phyloP scores from a whole-genome alignment of 192 early-diverging fungal genomes.

The Chytriomyces sp. region DNA sequence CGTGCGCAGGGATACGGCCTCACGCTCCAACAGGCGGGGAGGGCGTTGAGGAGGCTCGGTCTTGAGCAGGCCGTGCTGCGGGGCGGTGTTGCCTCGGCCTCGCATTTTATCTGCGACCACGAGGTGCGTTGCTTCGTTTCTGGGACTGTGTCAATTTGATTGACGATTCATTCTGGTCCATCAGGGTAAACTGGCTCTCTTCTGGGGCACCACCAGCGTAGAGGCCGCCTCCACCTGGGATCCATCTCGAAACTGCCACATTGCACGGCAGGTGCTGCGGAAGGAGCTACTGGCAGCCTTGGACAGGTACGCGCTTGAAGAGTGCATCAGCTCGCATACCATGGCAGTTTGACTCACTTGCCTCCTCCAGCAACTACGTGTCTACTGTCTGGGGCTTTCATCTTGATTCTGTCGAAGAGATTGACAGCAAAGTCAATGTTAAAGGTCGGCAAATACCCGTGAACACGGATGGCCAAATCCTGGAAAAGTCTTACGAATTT shows the following conservation, averaged over 20 bases:
- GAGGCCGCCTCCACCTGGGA: conserved; percentile 14
- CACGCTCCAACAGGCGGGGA: conserved; percentile 32
- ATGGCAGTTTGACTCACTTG: neutral
- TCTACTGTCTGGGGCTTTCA: conserved; percentile 16
- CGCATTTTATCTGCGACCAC: conserved; percentile 32
- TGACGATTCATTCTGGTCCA: neutral
- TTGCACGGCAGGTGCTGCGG: conserved; percentile 20
- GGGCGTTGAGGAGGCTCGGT: conserved; percentile 25
- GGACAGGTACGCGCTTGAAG: neutral
- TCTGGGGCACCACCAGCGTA: conserved; percentile 19
- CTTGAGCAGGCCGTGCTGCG: conserved; percentile 3
- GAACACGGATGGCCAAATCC: neutral
- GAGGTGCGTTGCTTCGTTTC: conserved; percentile 4
- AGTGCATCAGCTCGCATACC: neutral
- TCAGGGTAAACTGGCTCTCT: conserved; percentile 16
- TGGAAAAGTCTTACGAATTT: conserved; percentile 1
- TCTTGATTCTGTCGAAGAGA: conserved; percentile 1
- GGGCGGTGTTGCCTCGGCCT: conserved; percentile 14
- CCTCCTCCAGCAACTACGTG: neutral
- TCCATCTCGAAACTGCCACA: conserved; percentile 28
- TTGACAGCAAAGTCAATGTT: conserved; percentile 10
- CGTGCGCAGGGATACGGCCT: conserved; percentile 35
- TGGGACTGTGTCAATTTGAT: neutral
- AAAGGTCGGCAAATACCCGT: neutral
- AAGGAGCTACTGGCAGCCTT: conserved; percentile 24